Percentiles rank a stretch among this genome's conserved stretches.
Conservation (phyloP, 192 early-diverging fungal genomes). For the Backusella liffmaniae region DNA sequence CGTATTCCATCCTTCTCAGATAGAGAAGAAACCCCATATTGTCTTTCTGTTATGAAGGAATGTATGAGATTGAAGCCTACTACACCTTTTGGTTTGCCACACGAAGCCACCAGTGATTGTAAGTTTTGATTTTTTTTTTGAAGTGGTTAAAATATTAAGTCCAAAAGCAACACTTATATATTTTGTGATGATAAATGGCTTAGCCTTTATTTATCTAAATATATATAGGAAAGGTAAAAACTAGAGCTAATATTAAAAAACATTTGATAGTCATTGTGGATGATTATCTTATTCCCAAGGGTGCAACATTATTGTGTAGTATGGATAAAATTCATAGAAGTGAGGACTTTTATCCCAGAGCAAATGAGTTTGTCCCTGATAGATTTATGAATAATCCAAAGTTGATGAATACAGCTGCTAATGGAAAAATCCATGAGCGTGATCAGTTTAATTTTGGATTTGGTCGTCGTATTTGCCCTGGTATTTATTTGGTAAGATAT, state of each 20-base stretch:
- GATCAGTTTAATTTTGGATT: slow-evolving; percentile 27
- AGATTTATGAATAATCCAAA: slow-evolving; percentile 24
- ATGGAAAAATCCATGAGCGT: slow-evolving; percentile 13
- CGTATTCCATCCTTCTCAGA: slow-evolving; percentile 1
- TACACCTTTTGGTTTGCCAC: slow-evolving; percentile 7
- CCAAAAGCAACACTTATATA: neutral
- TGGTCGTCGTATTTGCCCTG: slow-evolving; percentile 22
- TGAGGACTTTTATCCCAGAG: slow-evolving; percentile 34
- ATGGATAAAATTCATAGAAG: slow-evolving; percentile 47
- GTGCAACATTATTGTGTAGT: slow-evolving; percentile 42
- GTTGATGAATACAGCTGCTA: slow-evolving; percentile 1
- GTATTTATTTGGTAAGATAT: slow-evolving; percentile 11
- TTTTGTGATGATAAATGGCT: neutral
- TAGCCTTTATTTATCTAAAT: neutral
- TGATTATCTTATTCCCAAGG: slow-evolving; percentile 50
- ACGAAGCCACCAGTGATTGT: slow-evolving; percentile 10
- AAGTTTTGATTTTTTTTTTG: neutral
- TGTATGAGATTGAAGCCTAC: slow-evolving; percentile 15
- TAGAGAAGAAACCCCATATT: slow-evolving; percentile 10
- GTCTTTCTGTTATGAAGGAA: slow-evolving; percentile 21
- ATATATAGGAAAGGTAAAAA: neutral
- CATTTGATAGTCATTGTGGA: slow-evolving; percentile 23
- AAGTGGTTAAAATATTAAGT: neutral
- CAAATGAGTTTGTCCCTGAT: slow-evolving; percentile 49
- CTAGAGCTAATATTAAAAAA: neutral